A percentile compares a stretch with the other conserved stretches of the same genome.
These are phyloP conservation scores for Vigna hirtella DNA, from an alignment of 306 rosid genomes.

Conservation along the genomic window DNA sequence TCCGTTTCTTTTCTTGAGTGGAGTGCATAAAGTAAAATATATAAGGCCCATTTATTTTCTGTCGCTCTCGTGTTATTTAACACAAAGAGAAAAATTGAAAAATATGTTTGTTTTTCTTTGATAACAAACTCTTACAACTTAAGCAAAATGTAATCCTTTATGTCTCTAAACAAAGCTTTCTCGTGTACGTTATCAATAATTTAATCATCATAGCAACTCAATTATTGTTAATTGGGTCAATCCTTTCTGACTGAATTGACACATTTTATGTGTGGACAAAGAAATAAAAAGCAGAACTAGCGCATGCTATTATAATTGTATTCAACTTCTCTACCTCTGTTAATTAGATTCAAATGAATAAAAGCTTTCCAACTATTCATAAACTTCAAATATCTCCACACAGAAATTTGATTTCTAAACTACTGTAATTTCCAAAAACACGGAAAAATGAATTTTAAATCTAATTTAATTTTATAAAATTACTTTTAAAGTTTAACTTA, in stretches of 20 bases:
- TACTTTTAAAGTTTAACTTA: no score
- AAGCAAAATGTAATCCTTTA: neutral
- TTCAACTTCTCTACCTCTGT: neutral
- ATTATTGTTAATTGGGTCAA: neutral
- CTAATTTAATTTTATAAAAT: no score
- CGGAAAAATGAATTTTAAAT: no score
- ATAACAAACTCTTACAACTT: neutral
- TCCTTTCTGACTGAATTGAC: slow-evolving; percentile 2
- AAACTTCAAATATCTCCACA: no score
- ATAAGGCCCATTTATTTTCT: neutral
- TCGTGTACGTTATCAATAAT: neutral
- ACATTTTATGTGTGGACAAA: neutral
- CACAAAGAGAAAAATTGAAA: neutral
- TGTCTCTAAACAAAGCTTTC: neutral
- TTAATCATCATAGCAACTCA: slow-evolving; percentile 1
- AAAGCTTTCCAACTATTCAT: no score
- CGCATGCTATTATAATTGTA: neutral
- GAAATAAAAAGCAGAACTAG: neutral
- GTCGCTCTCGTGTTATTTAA: neutral
- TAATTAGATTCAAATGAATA: neutral
- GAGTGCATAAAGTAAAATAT: neutral
- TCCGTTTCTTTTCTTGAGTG: neutral
- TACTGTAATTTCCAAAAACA: no score
- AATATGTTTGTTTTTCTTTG: neutral
- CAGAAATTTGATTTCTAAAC: no score